phyloP scores from a whole-genome alignment of 352 stramenopile species.

The Stramenopiles sp. region DNA sequence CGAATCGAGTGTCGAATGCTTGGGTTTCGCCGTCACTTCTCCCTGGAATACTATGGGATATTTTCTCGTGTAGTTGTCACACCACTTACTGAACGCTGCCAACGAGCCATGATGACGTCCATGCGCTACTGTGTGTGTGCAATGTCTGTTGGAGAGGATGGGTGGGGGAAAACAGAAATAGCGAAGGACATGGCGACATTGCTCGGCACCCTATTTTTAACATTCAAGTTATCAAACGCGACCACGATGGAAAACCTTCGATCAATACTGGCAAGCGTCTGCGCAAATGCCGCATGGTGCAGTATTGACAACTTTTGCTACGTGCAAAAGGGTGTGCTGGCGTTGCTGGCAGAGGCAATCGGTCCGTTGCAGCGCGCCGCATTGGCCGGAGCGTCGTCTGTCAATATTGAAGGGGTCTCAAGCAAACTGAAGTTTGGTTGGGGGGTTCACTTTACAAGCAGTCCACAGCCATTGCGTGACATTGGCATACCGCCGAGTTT shows the following conservation, averaged over 20 bases:
- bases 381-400: not conserved
- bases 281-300: not conserved
- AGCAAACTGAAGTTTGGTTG: not conserved
- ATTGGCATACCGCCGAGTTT: not conserved
- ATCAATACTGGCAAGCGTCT: not conserved
- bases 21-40: not conserved
- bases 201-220: not conserved
- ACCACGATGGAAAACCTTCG: not conserved
- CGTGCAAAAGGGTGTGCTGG: not conserved
- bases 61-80: not conserved
- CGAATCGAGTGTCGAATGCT: not conserved
- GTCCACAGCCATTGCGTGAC: not conserved
- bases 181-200: not conserved
- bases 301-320: not conserved
- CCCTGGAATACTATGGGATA: not conserved
- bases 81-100: not conserved
- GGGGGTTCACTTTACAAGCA: not conserved
- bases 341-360: not conserved
- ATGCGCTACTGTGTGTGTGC: not conserved
- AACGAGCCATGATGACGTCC: not conserved
- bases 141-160: not conserved
- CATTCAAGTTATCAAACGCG: not conserved
- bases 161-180: not conserved
- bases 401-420: not conserved
- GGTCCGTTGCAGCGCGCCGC: not conserved